Evolutionary conservation across 805 yeast genomes (phyloP).

Genomic region (Hanseniaspora lindneri): DNA sequence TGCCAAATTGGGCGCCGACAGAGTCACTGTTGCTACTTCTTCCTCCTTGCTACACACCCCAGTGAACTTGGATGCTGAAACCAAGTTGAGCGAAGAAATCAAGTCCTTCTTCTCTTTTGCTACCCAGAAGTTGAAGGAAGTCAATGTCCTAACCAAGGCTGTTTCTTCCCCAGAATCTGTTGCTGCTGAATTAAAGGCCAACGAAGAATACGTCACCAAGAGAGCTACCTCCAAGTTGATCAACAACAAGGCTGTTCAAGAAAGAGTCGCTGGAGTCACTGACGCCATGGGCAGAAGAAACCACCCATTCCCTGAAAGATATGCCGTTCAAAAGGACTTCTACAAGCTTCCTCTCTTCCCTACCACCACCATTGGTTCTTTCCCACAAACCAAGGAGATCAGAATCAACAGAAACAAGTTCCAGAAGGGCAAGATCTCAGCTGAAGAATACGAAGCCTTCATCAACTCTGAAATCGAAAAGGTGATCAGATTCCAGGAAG

Average conservation of each 20-base stretch:
- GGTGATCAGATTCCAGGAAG: constrained; percentile 98
- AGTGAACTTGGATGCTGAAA: constrained; percentile 85
- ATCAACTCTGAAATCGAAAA: constrained; percentile 92
- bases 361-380: constrained; percentile 99
- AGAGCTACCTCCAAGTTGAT: constrained; percentile 81
- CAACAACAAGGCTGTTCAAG: constrained; percentile 80
- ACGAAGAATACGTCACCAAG: constrained; percentile 73
- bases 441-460: constrained; percentile 91
- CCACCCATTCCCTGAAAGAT: constrained; percentile 76
- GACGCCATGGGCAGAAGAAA: constrained; percentile 71
- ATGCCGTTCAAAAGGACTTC: constrained; percentile 70
- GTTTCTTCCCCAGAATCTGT: constrained; percentile 59
- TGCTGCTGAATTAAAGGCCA: constrained; percentile 63
- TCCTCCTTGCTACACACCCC: constrained; percentile 97
- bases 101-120: constrained; percentile 99
- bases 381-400: constrained; percentile 99
- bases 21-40: constrained; percentile 85
- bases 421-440: constrained; percentile 89
- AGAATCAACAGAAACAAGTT: constrained; percentile 97
- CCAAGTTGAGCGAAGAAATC: constrained; percentile 78
- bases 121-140: constrained; percentile 87
- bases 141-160: constrained; percentile 78
- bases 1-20: constrained; percentile 70
- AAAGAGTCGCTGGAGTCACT: constrained; percentile 68
- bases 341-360: constrained; percentile 98